Base-by-base conservation (phyloP, 768 basidiomycete genomes). In the Lactifluus volemus region DNA sequence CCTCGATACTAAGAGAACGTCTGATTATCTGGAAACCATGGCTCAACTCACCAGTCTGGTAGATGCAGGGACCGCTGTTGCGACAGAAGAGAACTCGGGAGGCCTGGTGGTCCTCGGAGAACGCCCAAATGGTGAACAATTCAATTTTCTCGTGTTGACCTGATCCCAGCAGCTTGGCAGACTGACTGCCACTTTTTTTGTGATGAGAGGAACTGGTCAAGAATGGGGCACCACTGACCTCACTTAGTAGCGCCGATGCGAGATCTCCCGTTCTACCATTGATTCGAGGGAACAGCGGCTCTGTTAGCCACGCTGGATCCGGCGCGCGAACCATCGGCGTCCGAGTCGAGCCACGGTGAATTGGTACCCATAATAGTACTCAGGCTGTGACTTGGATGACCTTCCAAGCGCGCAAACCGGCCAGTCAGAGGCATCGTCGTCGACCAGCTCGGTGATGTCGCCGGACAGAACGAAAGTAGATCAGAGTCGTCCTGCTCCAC, bases 21-120 rank as follows among this genome's bases (percentile, higher is more conserved):
- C n/a, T n/a, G n/a, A n/a, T n/a, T n/a, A n/a, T n/a, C n/a, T 60
- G 59, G 36, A 60, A 0, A 80, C 86, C 0, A 83, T 93, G 81
- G 89, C 92, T 0, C 89, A 93, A 69, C 71, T 96, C 2, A 74
- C 76, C 7, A 95, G 94, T 4, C 73, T 98, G 21, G 77, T 76
- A 1, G 78, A 75, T 49, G 70, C 52, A 7, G 56, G 2, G 41
- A 49, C 25, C 17, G 6, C 21, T 4, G 15, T 30, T 65, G 50
- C 17, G 53, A 29, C 56, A 48, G n/a, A n/a, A n/a, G 36, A 49
- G 1, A 21, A 32, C 30, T 55, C 17, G 51, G 49, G 48, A 58
- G 47, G 19, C 30, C 3, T 56, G 57, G 75, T 79, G n/a, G 74
- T 82, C 53, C 29, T 14, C 45, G 12, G 65, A 60, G 36, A 64